Evolutionary conservation across 495 filamentous ascomycete genomes (phyloP), one percentile per base, ranked within the genome.

Genomic region (Saxophila tyrrhenica): DNA sequence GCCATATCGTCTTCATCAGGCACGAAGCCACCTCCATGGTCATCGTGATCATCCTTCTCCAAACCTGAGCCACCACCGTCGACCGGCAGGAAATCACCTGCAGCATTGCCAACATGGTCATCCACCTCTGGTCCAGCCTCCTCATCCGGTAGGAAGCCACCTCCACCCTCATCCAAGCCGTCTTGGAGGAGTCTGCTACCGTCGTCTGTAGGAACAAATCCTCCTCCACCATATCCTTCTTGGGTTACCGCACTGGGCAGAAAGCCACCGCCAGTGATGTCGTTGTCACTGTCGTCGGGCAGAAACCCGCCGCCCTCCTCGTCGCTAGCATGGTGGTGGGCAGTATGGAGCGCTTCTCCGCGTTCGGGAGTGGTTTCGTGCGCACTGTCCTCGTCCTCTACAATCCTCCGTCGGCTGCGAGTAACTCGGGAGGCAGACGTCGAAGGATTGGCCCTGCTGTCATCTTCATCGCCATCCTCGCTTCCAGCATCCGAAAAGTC

Each of bases 281-380:
- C 17, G 39, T 46, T 48, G 43, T n/a, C 5, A 16, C 23, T 39
- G 23, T 57, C 54, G n/a, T 58, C 57, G 19, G 48, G 25, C 24
- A 65, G 21, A 39, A 64, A 62, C 9, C 59, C 57, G 20, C 59
- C 57, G 16, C 52, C 57, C 43, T 53, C 44, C 60, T 56, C 41
- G 15, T 51, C 54, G 11, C 13, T 21, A n/a, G n/a, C n/a, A 19
- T 48, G 15, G 16, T 35, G 29, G 29, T 35, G 5, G 29, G 13
- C 29, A 35, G 29, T 5, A 35, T 5, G 29, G 5, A 39, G 19
- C 17, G 1, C 17, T 17, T 44, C 16, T 17, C 17, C 41, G 41
- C 8, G 16, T n/a, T 39, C 35, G n/a, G 35, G 35, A 9, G 17
- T 25, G 20, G 19, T 21, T 47, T 19, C 25, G 39, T 29, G 39